Evolutionary conservation across 495 filamentous ascomycete species (phyloP).

Genomic region (Niebla homalea): DNA sequence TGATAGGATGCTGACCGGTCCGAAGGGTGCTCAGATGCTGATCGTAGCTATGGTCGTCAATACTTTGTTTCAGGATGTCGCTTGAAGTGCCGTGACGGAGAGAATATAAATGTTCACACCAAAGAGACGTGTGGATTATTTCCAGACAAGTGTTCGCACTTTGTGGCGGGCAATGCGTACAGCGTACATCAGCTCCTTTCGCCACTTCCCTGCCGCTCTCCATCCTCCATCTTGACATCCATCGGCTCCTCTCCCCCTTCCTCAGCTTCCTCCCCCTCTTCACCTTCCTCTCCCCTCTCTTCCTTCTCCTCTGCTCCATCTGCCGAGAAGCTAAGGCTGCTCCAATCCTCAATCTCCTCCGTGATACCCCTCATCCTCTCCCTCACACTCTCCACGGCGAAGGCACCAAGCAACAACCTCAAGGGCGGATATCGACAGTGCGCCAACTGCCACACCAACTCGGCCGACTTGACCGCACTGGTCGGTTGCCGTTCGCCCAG

Average conservation of each 20-base stretch:
- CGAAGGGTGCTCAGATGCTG: too few relatives aligned
- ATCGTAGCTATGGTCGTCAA: too few relatives aligned
- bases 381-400: constrained; percentile 88
- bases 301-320: constrained; percentile 9
- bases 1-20: too few relatives aligned
- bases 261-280: constrained; percentile 3
- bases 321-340: constrained; percentile 51
- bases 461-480: constrained; percentile 84
- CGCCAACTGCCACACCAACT: constrained; percentile 89
- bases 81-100: too few relatives aligned
- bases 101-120: too few relatives aligned
- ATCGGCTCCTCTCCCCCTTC: constrained; percentile 7
- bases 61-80: too few relatives aligned
- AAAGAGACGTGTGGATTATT: too few relatives aligned
- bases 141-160: too few relatives aligned
- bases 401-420: constrained; percentile 71
- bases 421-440: constrained; percentile 87
- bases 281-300: constrained; percentile 10
- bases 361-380: constrained; percentile 80
- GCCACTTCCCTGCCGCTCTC: background rate
- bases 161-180: too few relatives aligned
- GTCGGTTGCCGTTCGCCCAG: constrained; percentile 82
- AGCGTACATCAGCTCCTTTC: too few relatives aligned
- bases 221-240: constrained; percentile 1
- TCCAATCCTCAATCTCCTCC: constrained; percentile 92